Conservation (phyloP, 768 basidiomycete genomes). For the Auricularia heimuer region DNA sequence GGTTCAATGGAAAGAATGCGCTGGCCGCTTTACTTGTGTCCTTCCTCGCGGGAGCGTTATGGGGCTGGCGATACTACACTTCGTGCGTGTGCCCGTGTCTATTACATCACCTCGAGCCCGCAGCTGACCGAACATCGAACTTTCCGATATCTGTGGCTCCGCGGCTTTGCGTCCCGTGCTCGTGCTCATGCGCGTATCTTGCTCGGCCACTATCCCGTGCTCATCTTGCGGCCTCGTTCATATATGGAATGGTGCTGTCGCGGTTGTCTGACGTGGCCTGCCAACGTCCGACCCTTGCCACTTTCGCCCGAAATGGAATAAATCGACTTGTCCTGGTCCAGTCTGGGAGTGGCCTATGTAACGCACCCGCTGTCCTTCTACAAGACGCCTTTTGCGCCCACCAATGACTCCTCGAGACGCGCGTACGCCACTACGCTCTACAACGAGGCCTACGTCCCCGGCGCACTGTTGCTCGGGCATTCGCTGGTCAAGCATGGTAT, state of each 20-base stretch:
- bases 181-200: too few relatives aligned
- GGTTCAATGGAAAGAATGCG: too few relatives aligned
- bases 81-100: background rate
- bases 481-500: constrained; percentile 6
- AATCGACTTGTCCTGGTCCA: background rate
- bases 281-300: too few relatives aligned
- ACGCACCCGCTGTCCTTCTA: constrained; percentile 6
- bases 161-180: too few relatives aligned
- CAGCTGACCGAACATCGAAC: too few relatives aligned
- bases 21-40: background rate
- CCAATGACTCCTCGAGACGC: constrained; percentile 2
- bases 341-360: constrained; percentile 2
- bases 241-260: too few relatives aligned
- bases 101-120: too few relatives aligned
- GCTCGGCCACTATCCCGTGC: too few relatives aligned
- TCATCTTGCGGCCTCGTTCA: too few relatives aligned
- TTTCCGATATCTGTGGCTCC: too few relatives aligned
- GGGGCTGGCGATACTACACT: background rate
- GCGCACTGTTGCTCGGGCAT: constrained; percentile 7
- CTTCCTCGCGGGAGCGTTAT: background rate
- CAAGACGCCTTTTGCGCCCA: background rate
- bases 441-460: constrained; percentile 7
- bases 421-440: constrained; percentile 8
- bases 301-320: too few relatives aligned
- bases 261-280: too few relatives aligned